A percentile compares a stretch with the other conserved stretches of the same genome.
These are phyloP conservation scores for Hymenoscyphus infarciens DNA, from an alignment of 2,329 filamentous ascomycete genomes.

Conservation along the genomic window DNA sequence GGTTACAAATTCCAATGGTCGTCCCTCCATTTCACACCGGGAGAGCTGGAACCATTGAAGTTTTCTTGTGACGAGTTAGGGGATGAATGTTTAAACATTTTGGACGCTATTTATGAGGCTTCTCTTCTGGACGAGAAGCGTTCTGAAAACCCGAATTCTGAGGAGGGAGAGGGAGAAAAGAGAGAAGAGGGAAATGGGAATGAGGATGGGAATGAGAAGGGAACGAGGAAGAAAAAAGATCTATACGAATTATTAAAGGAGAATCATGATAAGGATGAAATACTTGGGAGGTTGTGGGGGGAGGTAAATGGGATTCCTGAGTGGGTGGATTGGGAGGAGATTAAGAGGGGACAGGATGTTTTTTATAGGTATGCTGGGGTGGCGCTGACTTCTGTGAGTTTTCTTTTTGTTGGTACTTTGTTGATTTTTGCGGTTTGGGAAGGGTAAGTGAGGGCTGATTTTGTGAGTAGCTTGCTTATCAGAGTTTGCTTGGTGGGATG, in stretches of 20 bases:
- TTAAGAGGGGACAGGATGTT: constrained; percentile 69
- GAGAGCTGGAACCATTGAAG: constrained; percentile 58
- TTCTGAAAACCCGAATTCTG: too few species aligned
- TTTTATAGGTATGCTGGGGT: constrained; percentile 74
- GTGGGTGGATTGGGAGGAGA: constrained; percentile 77
- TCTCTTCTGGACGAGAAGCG: too few species aligned
- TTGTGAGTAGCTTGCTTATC: constrained; percentile 43
- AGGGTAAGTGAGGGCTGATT: not conserved
- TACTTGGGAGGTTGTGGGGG: constrained; percentile 56
- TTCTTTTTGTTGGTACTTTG: not conserved
- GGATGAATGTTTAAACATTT: constrained; percentile 59
- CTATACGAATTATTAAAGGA: constrained; percentile 60
- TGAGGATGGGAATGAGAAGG: constrained; percentile 21
- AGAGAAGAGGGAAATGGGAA: not conserved
- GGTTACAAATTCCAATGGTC: constrained; percentile 70
- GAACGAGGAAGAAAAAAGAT: constrained; percentile 43
- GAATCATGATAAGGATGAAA: constrained; percentile 53
- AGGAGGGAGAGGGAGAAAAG: too few species aligned
- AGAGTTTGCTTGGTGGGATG: constrained; percentile 67
- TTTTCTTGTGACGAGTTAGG: constrained; percentile 66
- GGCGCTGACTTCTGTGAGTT: constrained; percentile 53
- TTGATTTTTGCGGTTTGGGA: not conserved
- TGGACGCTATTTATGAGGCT: constrained; percentile 63
- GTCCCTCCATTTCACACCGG: constrained; percentile 55
- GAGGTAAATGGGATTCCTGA: constrained; percentile 64